These are phyloP conservation scores for Hypoxylon sp. DNA, from an alignment of 2,329 filamentous ascomycete species.

Conservation along the genomic window DNA sequence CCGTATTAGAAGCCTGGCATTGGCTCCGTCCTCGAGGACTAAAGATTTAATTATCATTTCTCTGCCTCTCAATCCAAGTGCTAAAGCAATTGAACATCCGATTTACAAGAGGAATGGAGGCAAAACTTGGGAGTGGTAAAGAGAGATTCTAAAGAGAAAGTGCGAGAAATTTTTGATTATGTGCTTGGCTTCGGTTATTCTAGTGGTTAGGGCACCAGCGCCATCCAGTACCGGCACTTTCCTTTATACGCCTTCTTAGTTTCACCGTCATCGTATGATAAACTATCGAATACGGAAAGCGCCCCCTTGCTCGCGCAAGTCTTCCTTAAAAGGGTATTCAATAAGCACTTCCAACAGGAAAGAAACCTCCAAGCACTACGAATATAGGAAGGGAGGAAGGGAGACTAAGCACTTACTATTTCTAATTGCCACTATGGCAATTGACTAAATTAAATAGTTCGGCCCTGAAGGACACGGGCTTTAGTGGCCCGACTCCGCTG, in stretches of 20 bases:
- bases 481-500: too few species aligned
- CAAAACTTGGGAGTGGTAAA: not conserved
- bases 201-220: not conserved
- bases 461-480: too few species aligned
- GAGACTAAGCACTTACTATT: not conserved
- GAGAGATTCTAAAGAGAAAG: not conserved
- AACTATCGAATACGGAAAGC: not conserved
- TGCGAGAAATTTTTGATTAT: not conserved
- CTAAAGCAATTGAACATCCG: not conserved
- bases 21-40: not conserved
- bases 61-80: not conserved
- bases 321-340: not conserved
- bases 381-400: not conserved
- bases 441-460: not conserved
- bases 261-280: not conserved
- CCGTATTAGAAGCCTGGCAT: conserved; percentile 27
- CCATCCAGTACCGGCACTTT: not conserved
- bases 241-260: not conserved
- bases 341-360: not conserved
- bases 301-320: not conserved
- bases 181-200: not conserved
- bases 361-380: not conserved
- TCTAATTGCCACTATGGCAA: not conserved
- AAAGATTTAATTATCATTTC: not conserved
- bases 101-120: not conserved